Evolutionary conservation across 1,284 basidiomycete genomes (phyloP).

Genomic region (Caloboletus firmus): DNA sequence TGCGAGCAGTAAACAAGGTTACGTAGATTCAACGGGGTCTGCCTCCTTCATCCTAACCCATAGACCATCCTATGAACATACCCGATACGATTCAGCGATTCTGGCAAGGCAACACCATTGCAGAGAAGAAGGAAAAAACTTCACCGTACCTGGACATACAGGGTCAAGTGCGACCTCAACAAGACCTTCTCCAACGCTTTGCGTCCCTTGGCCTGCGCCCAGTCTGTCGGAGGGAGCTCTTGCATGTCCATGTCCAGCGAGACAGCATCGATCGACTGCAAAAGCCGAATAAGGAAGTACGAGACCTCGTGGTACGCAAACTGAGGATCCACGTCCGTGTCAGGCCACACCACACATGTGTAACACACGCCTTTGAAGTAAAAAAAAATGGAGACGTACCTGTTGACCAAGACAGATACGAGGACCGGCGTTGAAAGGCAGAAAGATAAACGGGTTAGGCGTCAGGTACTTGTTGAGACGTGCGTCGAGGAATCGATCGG

Average conservation of each 20-base stretch:
- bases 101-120: not conserved
- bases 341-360: no score
- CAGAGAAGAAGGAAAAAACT: not conserved
- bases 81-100: not conserved
- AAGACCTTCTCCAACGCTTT: conserved; percentile 32
- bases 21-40: not conserved
- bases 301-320: conserved; percentile 45
- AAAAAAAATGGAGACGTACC: no score
- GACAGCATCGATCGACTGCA: conserved; percentile 39
- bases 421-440: conserved; percentile 51
- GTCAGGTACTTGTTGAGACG: conserved; percentile 31
- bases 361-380: no score
- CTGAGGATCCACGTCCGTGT: conserved; percentile 11
- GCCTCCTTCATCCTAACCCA: conserved; percentile 31
- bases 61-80: conserved; percentile 19
- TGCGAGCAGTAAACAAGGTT: not conserved
- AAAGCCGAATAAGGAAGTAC: conserved; percentile 40
- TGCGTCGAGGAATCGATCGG: conserved; percentile 50
- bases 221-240: conserved; percentile 28
- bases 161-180: conserved; percentile 46
- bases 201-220: conserved; percentile 25
- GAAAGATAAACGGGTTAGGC: conserved; percentile 44
- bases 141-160: conserved; percentile 41
- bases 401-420: conserved; percentile 51
- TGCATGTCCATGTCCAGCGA: conserved; percentile 35